A percentile compares a stretch with the other conserved stretches of the same genome.
phyloP scores from a whole-genome alignment of 2,329 filamentous ascomycete genomes.

The Chrysoporthe deuterocubensis region DNA sequence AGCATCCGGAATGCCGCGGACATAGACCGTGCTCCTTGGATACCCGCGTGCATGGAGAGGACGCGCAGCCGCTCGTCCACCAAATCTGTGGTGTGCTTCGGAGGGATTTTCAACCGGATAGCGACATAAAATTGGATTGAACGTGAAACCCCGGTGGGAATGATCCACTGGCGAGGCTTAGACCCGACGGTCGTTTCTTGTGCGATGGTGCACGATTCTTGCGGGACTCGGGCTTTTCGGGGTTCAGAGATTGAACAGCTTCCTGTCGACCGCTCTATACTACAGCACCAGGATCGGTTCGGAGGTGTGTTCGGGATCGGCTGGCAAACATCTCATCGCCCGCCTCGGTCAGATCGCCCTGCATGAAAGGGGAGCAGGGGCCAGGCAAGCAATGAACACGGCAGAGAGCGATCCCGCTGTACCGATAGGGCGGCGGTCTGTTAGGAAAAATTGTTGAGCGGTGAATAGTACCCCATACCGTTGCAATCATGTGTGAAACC shows the following conservation, averaged over 20 bases:
- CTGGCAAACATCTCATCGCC: not conserved
- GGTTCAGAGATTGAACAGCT: not conserved
- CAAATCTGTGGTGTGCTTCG: not conserved
- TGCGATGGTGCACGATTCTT: not conserved
- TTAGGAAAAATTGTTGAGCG: not conserved
- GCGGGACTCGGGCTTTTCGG: not conserved
- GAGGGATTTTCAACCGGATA: not conserved
- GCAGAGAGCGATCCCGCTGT: not conserved
- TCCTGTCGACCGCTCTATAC: not conserved
- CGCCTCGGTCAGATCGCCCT: not conserved
- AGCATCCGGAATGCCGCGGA: not conserved
- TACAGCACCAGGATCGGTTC: not conserved
- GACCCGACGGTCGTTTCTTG: not conserved
- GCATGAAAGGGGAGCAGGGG: not conserved
- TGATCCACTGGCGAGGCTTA: not conserved
- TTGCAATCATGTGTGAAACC: not conserved
- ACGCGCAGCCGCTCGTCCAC: not conserved
- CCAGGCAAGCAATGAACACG: not conserved
- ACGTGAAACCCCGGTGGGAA: not conserved
- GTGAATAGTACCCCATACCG: not conserved
- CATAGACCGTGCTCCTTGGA: not conserved
- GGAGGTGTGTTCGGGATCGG: not conserved
- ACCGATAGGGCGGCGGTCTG: not conserved
- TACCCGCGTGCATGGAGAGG: not conserved
- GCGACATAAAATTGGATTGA: not conserved